Evolutionary conservation across 257 asterid genomes (phyloP).

Genomic region (Solanum tacnaense): DNA sequence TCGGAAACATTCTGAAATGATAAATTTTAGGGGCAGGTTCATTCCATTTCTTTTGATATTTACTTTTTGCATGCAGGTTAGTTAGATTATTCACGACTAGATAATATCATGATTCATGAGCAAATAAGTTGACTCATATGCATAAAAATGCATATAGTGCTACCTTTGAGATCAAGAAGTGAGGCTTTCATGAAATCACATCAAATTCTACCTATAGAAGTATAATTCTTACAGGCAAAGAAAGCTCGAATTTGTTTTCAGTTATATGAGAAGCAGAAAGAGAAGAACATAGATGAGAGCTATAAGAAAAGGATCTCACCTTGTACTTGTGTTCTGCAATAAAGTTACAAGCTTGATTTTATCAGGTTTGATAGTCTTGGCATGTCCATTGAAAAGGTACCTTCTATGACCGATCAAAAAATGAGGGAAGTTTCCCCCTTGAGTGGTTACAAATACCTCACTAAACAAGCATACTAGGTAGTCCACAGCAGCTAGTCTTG

Average conservation of each 20-base stretch:
- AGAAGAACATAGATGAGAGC: background rate
- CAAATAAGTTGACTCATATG: background rate
- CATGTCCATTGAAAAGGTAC: slow-evolving; percentile 71
- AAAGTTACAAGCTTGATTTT: slow-evolving; percentile 62
- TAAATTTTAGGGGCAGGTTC: background rate
- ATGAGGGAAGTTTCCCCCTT: slow-evolving; percentile 93
- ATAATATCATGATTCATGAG: background rate
- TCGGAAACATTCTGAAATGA: background rate
- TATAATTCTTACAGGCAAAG: background rate
- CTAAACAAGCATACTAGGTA: slow-evolving; percentile 73
- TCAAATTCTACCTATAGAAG: background rate
- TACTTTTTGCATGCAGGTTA: background rate
- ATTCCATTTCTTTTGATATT: background rate
- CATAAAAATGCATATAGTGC: background rate
- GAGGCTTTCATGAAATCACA: background rate
- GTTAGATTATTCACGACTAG: background rate
- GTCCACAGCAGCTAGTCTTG: slow-evolving; percentile 84
- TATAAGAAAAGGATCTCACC: slow-evolving; percentile 28
- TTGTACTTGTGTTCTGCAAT: slow-evolving; percentile 51
- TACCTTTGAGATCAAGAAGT: background rate
- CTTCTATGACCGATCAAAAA: slow-evolving; percentile 85
- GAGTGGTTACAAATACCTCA: slow-evolving; percentile 89
- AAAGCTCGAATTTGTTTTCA: background rate
- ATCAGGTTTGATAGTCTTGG: slow-evolving; percentile 78
- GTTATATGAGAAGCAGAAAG: background rate